phyloP scores from a whole-genome alignment of 345 rosid species.

The Gossypium arboreum region DNA sequence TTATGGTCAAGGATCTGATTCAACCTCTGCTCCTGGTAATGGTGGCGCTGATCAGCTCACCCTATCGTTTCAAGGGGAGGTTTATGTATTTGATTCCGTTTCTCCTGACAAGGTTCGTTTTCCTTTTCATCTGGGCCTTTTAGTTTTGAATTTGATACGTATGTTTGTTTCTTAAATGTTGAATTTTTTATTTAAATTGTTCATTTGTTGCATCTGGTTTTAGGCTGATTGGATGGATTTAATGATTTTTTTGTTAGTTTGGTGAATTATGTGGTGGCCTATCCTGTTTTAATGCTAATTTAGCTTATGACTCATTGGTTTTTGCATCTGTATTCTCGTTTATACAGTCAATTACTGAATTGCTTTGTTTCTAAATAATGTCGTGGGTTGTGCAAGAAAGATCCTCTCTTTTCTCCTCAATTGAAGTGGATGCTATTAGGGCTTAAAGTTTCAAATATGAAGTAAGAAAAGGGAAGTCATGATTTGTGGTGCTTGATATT shows the following conservation, averaged over 20 bases:
- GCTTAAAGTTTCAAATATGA: neutral
- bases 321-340: neutral
- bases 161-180: neutral
- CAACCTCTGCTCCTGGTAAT: slow-evolving; percentile 16
- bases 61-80: slow-evolving; percentile 49
- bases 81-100: slow-evolving; percentile 42
- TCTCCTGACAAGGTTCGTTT: slow-evolving; percentile 39
- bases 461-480: neutral
- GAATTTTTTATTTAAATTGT: neutral
- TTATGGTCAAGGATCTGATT: slow-evolving; percentile 21
- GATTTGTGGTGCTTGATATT: neutral
- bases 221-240: slow-evolving; percentile 10
- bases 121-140: neutral
- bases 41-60: slow-evolving; percentile 35
- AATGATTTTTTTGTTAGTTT: neutral
- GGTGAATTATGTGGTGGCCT: neutral
- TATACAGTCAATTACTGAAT: neutral
- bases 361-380: neutral
- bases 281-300: neutral
- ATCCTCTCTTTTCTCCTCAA: neutral
- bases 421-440: neutral
- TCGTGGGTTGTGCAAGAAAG: neutral
- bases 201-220: slow-evolving; percentile 6
- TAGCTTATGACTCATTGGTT: neutral
- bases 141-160: neutral